Base-by-base conservation (phyloP, 768 basidiomycete genomes). In the Suillus fuscotomentosus region DNA sequence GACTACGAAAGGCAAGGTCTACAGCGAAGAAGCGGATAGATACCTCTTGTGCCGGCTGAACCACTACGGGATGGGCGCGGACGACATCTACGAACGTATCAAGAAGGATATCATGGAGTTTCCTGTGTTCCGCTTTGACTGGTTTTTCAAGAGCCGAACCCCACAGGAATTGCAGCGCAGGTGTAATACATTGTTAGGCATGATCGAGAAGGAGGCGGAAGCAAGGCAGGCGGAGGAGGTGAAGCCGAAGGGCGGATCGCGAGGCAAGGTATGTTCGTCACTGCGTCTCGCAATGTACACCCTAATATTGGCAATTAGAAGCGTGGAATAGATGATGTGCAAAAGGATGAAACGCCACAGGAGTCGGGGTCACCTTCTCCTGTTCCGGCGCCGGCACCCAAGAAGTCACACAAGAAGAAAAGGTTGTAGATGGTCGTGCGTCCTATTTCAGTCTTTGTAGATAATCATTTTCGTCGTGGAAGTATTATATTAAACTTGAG, bases 61-160 rank as follows among this genome's bases (percentile, higher is more conserved):
- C 73, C 87, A 97, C 77, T 96, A 98, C 68, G 95, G 95, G 27
- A 88, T 98, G 83, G 88, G 89, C 62, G 79, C 84, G 17, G 93
- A 93, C 59, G 95, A 97, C 70, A 91, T 94, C 31, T 97, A 95
- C 71, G 97, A 99, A 72, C 80, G 89, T 61, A 97, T 99, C 78
- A 97, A 97, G 85, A 88, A 90, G 76, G 97, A 99, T 76, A 95
- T 99, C 67, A 90, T 88, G 17, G 96, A 99, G 78, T 98, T 95
- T 77, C 96, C 97, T 1, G 91, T 96, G 15, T 99, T 98, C 80
- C 83, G 96, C 24, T 99, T 99, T 70, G 95, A 98, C 72, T 98
- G 95, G 97, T 98, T 97, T 81, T 91, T 95, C 83, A 96, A 97
- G 82, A 94, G 93, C 68, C 81, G 97, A 62, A 93, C 91, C 13